Base-by-base conservation (phyloP, 2,329 filamentous ascomycete genomes). In the Helminthosporium solani region DNA sequence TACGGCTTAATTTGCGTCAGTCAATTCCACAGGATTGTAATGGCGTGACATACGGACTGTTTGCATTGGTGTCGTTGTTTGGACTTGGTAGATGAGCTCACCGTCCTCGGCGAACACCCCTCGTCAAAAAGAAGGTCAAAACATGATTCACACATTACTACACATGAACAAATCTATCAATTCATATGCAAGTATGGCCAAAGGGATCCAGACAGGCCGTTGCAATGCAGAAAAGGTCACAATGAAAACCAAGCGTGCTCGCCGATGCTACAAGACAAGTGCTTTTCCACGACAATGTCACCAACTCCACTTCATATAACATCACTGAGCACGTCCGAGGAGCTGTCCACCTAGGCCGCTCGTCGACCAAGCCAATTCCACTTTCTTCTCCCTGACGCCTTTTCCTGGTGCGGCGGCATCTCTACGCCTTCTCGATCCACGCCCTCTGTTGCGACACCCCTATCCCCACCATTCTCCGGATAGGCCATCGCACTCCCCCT, bases 401-500 rank as follows among this genome's bases (percentile, higher is more conserved):
- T 54, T 47, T 52, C 52, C 12, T 19, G 11, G n/a, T 50, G 37
- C 19, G 30, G 14, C 14, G 21, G 37, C 21, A 37, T 41, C 19
- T 42, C 34, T 16, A 5, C 33, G 18, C 19, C 16, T 14, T 14
- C 37, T 20, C 37, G 38, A 27, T 44, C 41, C 21, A 36, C 46
- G 31, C 37, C 21, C 19, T 15, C 12, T 18, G 35, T 43, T 3
- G 20, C 4, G 2, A 23, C 49, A 1, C 21, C 45, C 18, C 41
- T 16, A 3, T 16, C 35, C 33, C 15, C 36, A 4, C 47, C 47
- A 18, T 59, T 50, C 54, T 52, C 53, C 2, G 56, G 53, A 41
- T 68, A 67, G 7, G 65, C 65, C 50, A 67, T 64, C 48, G 67
- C 60, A 25, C 58, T 73, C 2, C 75, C 74, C 49, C 59, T 68